phyloP scores from a whole-genome alignment of 805 yeast genomes.

The Blastobotrys mokoenaii region DNA sequence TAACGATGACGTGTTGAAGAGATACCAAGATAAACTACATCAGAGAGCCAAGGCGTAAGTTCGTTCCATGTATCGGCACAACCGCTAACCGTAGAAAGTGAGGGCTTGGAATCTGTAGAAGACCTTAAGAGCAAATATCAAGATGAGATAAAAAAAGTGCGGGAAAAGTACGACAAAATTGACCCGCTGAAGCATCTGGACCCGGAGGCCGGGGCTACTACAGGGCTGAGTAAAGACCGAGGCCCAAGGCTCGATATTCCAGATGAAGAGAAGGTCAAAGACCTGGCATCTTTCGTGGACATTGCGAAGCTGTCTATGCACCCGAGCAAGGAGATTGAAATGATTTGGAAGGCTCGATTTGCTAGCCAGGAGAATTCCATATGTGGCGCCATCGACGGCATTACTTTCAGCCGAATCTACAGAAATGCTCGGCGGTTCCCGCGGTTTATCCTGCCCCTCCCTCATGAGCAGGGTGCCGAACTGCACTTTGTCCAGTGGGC shows the following conservation, averaged over 20 bases:
- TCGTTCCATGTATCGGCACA: no score
- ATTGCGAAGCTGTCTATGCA: slow-evolving; percentile 53
- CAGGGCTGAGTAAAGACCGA: slow-evolving; percentile 1
- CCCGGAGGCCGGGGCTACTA: slow-evolving; percentile 24
- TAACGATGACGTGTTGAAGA: no score
- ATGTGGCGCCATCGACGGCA: slow-evolving; percentile 52
- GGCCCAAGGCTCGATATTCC: slow-evolving; percentile 23
- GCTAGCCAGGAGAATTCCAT: slow-evolving; percentile 48
- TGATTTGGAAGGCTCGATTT: slow-evolving; percentile 86
- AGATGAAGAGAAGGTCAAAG: slow-evolving; percentile 42
- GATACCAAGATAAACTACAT: slow-evolving; percentile 36
- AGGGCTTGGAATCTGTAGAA: slow-evolving; percentile 41
- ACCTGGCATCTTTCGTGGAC: slow-evolving; percentile 62
- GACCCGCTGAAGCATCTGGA: slow-evolving; percentile 49
- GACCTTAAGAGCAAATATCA: slow-evolving; percentile 57
- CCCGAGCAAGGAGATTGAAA: slow-evolving; percentile 56
- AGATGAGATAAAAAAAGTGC: slow-evolving; percentile 48
- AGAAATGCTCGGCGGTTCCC: slow-evolving; percentile 67
- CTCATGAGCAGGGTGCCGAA: slow-evolving; percentile 50
- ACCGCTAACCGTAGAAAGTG: background rate
- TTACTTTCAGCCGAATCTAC: slow-evolving; percentile 55
- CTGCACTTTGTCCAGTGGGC: slow-evolving; percentile 93
- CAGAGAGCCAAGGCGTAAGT: slow-evolving; percentile 29
- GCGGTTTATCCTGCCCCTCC: slow-evolving; percentile 82
- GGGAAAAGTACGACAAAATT: slow-evolving; percentile 47